Evolutionary conservation across 257 asterid species (phyloP).

Genomic region (Solanum pennellii): DNA sequence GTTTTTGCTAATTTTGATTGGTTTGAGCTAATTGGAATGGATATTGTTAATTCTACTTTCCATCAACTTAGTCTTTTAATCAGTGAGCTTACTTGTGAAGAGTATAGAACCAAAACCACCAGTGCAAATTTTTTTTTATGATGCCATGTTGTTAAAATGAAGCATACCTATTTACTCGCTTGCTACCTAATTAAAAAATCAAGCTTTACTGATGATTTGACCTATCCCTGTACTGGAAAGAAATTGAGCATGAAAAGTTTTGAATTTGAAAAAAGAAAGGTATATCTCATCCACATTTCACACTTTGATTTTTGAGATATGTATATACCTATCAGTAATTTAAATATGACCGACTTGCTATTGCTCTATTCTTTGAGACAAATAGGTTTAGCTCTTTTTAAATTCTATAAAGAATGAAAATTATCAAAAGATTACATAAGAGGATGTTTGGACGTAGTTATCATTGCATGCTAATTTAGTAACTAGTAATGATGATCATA

Average conservation of each 20-base stretch:
- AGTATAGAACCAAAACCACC: not conserved
- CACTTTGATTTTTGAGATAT: not conserved
- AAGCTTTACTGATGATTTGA: not conserved
- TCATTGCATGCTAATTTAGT: not conserved
- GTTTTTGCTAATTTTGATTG: not conserved
- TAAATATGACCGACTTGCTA: not conserved
- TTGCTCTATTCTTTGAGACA: not conserved
- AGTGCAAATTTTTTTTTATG: not conserved
- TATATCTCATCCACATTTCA: not conserved
- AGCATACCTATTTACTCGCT: not conserved
- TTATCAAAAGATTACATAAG: not conserved
- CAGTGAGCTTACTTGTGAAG: not conserved
- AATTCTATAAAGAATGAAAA: not conserved
- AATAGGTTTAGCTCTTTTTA: not conserved
- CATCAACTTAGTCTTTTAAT: not conserved
- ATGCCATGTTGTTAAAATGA: not conserved
- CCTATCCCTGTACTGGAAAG: not conserved
- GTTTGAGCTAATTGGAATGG: not conserved
- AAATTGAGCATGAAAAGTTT: not conserved
- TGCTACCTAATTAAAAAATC: not conserved
- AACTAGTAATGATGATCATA: not conserved
- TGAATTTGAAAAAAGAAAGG: not conserved
- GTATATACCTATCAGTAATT: not conserved
- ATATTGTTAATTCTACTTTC: not conserved
- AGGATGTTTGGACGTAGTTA: not conserved